phyloP scores from a whole-genome alignment of 106 monocot species.

The Dendrobium nobile region DNA sequence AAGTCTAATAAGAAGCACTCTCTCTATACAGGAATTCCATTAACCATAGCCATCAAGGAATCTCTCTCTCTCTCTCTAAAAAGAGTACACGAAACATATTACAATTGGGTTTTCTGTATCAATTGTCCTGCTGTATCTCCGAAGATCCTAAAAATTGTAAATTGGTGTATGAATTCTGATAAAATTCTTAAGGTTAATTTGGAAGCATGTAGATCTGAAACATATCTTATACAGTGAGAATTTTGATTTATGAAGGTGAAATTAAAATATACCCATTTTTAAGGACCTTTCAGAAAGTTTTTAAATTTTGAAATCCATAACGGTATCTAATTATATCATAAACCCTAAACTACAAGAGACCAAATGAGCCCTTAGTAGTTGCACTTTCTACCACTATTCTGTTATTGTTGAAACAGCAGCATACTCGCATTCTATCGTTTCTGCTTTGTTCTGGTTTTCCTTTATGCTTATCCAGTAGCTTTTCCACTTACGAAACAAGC shows the following conservation, averaged over 20 bases:
- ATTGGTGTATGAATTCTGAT: too few relatives aligned
- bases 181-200: background rate
- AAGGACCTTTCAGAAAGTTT: too few relatives aligned
- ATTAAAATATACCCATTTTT: background rate
- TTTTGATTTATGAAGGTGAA: too few relatives aligned
- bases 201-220: too few relatives aligned
- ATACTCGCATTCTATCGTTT: conserved; percentile 25
- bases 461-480: conserved; percentile 36
- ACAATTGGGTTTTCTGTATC: too few relatives aligned
- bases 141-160: too few relatives aligned
- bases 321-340: too few relatives aligned
- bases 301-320: background rate
- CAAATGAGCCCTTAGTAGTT: too few relatives aligned
- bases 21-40: background rate
- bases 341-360: too few relatives aligned
- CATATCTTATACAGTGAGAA: too few relatives aligned
- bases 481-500: conserved; percentile 37
- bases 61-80: too few relatives aligned
- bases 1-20: background rate
- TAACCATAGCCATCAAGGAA: background rate
- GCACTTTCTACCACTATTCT: background rate
- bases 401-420: conserved; percentile 9
- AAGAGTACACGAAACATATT: background rate
- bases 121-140: too few relatives aligned
- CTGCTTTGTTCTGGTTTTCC: conserved; percentile 7